Conservation (phyloP, 805 yeast genomes). For the Lipomyces starkeyi region DNA sequence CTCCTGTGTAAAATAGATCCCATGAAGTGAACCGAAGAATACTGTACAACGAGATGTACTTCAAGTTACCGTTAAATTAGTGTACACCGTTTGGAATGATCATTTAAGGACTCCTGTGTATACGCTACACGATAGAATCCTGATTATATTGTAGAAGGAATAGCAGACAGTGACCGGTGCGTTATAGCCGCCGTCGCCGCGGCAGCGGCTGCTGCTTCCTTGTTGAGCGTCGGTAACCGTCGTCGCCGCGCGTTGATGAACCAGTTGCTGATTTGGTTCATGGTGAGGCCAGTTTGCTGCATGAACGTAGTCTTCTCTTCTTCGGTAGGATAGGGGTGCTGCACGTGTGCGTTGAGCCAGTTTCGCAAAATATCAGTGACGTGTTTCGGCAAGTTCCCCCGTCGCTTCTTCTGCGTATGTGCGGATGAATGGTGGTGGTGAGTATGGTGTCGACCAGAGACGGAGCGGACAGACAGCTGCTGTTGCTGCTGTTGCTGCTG, state of each 20-base stretch:
- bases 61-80: background rate
- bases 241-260: conserved; percentile 86
- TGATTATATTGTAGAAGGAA: background rate
- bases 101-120: background rate
- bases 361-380: conserved; percentile 72
- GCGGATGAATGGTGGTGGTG: background rate
- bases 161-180: background rate
- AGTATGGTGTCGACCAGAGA: background rate
- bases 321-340: conserved; percentile 85
- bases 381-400: conserved; percentile 79
- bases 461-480: conserved; percentile 15
- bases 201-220: conserved; percentile 31
- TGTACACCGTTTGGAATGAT: background rate
- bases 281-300: conserved; percentile 74
- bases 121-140: background rate
- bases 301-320: conserved; percentile 74
- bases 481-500: conserved; percentile 15
- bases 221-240: conserved; percentile 54
- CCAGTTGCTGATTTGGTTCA: conserved; percentile 85
- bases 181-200: conserved; percentile 9
- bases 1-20: background rate
- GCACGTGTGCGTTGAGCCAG: conserved; percentile 76
- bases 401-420: conserved; percentile 48
- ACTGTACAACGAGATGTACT: background rate
- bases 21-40: background rate